These are phyloP conservation scores for Talaromyces atroroseus DNA, from an alignment of 2,329 filamentous ascomycete genomes.

Conservation along the genomic window DNA sequence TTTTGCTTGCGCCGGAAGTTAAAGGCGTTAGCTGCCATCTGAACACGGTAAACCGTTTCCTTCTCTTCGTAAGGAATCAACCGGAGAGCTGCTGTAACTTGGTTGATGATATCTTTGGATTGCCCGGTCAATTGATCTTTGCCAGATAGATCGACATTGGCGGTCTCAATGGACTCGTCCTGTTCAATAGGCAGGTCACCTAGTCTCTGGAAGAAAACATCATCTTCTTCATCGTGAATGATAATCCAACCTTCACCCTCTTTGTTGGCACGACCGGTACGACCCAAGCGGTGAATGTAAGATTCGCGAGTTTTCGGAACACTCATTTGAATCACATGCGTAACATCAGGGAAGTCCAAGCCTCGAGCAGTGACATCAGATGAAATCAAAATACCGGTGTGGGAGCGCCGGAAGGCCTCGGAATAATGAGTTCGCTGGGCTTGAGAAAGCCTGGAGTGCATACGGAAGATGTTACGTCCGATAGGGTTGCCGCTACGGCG, in stretches of 20 bases:
- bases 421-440: constrained; percentile 62
- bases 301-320: constrained; percentile 60
- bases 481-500: constrained; percentile 25
- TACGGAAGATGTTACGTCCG: constrained; percentile 47
- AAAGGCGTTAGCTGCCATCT: constrained; percentile 19
- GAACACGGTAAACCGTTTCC: constrained; percentile 26
- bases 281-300: constrained; percentile 72
- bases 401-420: constrained; percentile 62
- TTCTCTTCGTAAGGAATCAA: constrained; percentile 23
- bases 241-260: constrained; percentile 59
- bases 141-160: constrained; percentile 31
- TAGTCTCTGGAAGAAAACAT: constrained; percentile 45
- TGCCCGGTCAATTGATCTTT: constrained; percentile 17
- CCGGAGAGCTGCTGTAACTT: constrained; percentile 41
- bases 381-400: constrained; percentile 63
- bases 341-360: constrained; percentile 77
- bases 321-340: constrained; percentile 72
- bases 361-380: constrained; percentile 76
- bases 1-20: constrained; percentile 30
- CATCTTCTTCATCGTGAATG: constrained; percentile 48
- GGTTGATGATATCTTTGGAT: constrained; percentile 21
- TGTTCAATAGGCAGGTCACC: constrained; percentile 51
- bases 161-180: constrained; percentile 40
- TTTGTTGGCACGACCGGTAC: constrained; percentile 64
- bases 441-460: constrained; percentile 77